phyloP scores from a whole-genome alignment of 306 rosid species.

The Crotalaria pallida region DNA sequence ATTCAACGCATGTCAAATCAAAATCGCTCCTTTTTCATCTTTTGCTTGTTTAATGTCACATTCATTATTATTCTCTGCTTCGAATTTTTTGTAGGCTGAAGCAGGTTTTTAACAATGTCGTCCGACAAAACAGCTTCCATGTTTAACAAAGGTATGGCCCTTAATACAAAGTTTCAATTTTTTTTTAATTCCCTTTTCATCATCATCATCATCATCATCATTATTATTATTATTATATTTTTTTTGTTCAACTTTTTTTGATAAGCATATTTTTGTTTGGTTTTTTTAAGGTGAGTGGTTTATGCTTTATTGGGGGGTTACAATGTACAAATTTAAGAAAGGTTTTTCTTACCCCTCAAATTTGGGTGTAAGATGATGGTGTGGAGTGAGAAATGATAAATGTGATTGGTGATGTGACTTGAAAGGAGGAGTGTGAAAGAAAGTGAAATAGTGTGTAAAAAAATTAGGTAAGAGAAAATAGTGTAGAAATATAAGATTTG shows the following conservation, averaged over 20 bases:
- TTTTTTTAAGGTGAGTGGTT: slow-evolving; percentile 8
- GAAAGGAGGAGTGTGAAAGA: too few species aligned
- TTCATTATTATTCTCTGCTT: slow-evolving; percentile 15
- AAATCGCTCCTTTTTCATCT: not conserved
- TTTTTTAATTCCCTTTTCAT: not conserved
- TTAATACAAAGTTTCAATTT: not conserved
- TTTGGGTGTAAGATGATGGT: too few species aligned
- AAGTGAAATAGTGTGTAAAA: too few species aligned
- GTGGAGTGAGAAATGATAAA: too few species aligned
- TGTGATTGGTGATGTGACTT: too few species aligned
- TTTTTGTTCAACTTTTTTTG: too few species aligned
- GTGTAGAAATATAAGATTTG: too few species aligned
- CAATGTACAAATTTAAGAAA: not conserved
- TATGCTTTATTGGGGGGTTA: slow-evolving; percentile 18
- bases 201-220: too few species aligned
- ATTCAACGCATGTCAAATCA: not conserved
- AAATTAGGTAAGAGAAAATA: too few species aligned
- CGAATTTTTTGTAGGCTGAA: slow-evolving; percentile 27
- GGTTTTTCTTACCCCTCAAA: too few species aligned
- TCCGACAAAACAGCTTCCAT: slow-evolving; percentile 67
- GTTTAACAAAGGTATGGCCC: slow-evolving; percentile 24
- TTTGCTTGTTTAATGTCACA: too few species aligned
- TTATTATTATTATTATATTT: too few species aligned
- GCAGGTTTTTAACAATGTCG: slow-evolving; percentile 32
- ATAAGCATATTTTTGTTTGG: not conserved